phyloP scores from a whole-genome alignment of 176 grass and related monocot species.

The Rhynchospora pubera region DNA sequence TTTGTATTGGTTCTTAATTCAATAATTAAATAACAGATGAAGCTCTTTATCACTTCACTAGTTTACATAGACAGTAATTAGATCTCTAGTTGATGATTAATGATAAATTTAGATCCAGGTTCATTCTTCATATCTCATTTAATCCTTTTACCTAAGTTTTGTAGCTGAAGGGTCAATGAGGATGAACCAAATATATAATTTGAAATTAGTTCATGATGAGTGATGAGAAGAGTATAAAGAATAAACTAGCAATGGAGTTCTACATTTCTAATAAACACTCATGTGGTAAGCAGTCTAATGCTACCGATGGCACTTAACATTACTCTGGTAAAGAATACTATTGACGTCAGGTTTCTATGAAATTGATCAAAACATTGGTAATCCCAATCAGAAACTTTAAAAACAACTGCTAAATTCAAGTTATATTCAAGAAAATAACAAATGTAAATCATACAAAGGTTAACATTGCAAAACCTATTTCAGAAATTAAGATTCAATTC shows the following conservation, averaged over 20 bases:
- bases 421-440: not conserved
- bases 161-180: not conserved
- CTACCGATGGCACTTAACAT: not conserved
- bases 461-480: not conserved
- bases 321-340: not conserved
- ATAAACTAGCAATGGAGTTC: not conserved
- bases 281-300: not conserved
- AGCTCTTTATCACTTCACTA: not conserved
- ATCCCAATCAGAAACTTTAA: not conserved
- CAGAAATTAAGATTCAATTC: not conserved
- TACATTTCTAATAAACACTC: not conserved
- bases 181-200: not conserved
- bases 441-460: not conserved
- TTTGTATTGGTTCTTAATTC: not conserved
- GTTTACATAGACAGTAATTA: not conserved
- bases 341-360: not conserved
- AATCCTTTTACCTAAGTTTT: not conserved
- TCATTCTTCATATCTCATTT: not conserved
- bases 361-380: not conserved
- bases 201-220: not conserved
- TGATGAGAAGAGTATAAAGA: no score
- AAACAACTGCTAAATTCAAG: not conserved
- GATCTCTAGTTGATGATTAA: not conserved
- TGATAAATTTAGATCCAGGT: not conserved
- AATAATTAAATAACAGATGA: not conserved